phyloP scores from a whole-genome alignment of 2,329 filamentous ascomycete genomes.

The Clonostachys rhizophaga region DNA sequence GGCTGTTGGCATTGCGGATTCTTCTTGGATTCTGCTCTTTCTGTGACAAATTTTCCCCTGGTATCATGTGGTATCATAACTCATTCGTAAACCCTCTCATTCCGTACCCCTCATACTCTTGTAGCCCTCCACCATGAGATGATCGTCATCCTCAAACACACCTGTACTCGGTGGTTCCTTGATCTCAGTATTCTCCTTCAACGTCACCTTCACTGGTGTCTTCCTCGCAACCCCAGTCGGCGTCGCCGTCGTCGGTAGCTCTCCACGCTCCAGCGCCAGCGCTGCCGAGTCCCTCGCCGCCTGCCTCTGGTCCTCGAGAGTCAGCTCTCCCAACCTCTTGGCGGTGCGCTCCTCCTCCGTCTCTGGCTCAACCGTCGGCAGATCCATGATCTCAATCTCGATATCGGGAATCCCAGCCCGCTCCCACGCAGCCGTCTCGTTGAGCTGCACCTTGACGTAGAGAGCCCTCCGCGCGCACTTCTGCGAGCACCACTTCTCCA shows the following conservation, averaged over 20 bases:
- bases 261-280: constrained; percentile 46
- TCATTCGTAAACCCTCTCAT: no score
- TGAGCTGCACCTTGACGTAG: constrained; percentile 85
- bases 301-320: constrained; percentile 36
- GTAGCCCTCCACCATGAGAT: constrained; percentile 47
- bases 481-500: constrained; percentile 85
- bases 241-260: constrained; percentile 9
- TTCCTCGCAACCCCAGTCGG: not conserved
- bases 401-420: constrained; percentile 55
- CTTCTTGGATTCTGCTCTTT: not conserved
- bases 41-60: constrained; percentile 1
- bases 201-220: constrained; percentile 34
- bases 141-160: constrained; percentile 21
- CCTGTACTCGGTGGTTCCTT: not conserved
- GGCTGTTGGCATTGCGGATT: constrained; percentile 1
- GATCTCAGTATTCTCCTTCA: constrained; percentile 41
- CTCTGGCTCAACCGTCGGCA: constrained; percentile 25
- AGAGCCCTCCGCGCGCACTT: constrained; percentile 74
- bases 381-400: constrained; percentile 56
- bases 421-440: constrained; percentile 81
- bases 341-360: constrained; percentile 33
- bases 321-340: constrained; percentile 31
- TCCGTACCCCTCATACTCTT: constrained; percentile 23
- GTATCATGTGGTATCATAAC: not conserved
- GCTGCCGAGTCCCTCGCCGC: constrained; percentile 30